These are phyloP conservation scores for Conoideocrella luteorostrata DNA, from an alignment of 2,329 filamentous ascomycete species.

Conservation along the genomic window DNA sequence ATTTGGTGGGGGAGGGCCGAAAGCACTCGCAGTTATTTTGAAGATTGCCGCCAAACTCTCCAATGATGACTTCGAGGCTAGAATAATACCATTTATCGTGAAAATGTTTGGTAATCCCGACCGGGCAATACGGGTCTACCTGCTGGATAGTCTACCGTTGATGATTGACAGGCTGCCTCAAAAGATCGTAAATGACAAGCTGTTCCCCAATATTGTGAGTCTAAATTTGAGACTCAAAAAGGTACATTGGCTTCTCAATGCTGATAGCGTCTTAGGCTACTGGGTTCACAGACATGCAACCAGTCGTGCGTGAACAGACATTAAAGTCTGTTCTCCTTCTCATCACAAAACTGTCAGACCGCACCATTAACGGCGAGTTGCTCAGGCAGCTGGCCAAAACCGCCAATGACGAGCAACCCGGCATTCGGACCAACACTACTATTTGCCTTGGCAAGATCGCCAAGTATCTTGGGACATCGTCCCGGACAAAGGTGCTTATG, in stretches of 20 bases:
- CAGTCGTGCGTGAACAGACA: conserved; percentile 89
- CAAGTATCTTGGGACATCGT: conserved; percentile 72
- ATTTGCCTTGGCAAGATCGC: conserved; percentile 97
- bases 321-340: conserved; percentile 88
- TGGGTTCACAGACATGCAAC: conserved; percentile 87
- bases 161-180: conserved; percentile 90
- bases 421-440: conserved; percentile 95
- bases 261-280: conserved; percentile 55
- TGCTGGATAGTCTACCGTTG: conserved; percentile 78
- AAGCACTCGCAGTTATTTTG: conserved; percentile 81
- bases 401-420: conserved; percentile 94
- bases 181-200: conserved; percentile 89
- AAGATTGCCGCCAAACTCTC: conserved; percentile 85
- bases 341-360: conserved; percentile 82
- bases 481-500: conserved; percentile 81
- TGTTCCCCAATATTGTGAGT: conserved; percentile 86
- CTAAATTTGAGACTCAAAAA: not conserved
- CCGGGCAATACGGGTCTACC: conserved; percentile 80
- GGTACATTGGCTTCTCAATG: not conserved
- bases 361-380: conserved; percentile 88
- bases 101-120: conserved; percentile 87
- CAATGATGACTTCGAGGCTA: conserved; percentile 81
- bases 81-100: conserved; percentile 79
- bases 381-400: conserved; percentile 89
- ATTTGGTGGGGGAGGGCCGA: conserved; percentile 90